Conservation (phyloP, 73 alveolate genomes). For the Paramecium biaurelia region DNA sequence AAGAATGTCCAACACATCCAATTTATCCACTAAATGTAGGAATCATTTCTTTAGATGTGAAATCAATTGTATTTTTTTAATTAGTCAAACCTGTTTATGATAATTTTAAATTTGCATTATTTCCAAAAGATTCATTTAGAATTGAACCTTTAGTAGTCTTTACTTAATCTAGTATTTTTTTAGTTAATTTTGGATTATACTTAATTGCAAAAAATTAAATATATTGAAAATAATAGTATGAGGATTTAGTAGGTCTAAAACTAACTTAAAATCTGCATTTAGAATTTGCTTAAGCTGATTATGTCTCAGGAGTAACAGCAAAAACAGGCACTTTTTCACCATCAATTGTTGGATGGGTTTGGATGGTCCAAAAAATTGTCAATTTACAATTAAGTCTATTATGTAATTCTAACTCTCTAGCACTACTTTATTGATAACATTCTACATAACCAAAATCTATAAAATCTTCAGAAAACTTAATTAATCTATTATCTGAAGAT, state of each 20-base stretch:
- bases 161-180: conserved; percentile 34
- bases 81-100: not conserved
- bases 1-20: conserved; percentile 95
- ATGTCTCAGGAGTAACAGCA: conserved; percentile 54
- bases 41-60: conserved; percentile 56
- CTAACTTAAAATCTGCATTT: conserved; percentile 48
- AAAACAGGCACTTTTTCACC: conserved; percentile 58
- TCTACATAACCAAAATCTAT: conserved; percentile 81
- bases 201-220: conserved; percentile 54
- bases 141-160: conserved; percentile 31
- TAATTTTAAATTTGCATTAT: conserved; percentile 17
- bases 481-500: conserved; percentile 67
- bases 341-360: conserved; percentile 31
- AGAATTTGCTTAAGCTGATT: conserved; percentile 47
- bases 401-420: conserved; percentile 63
- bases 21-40: conserved; percentile 80
- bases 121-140: not conserved
- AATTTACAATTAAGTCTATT: conserved; percentile 67
- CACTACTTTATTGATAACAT: conserved; percentile 73
- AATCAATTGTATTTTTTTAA: not conserved
- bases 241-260: conserved; percentile 58
- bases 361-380: conserved; percentile 65
- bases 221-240: conserved; percentile 51
- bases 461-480: conserved; percentile 71
- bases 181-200: conserved; percentile 53